Base-by-base conservation (phyloP, 2,329 filamentous ascomycete genomes). In the Epichloe sp. region DNA sequence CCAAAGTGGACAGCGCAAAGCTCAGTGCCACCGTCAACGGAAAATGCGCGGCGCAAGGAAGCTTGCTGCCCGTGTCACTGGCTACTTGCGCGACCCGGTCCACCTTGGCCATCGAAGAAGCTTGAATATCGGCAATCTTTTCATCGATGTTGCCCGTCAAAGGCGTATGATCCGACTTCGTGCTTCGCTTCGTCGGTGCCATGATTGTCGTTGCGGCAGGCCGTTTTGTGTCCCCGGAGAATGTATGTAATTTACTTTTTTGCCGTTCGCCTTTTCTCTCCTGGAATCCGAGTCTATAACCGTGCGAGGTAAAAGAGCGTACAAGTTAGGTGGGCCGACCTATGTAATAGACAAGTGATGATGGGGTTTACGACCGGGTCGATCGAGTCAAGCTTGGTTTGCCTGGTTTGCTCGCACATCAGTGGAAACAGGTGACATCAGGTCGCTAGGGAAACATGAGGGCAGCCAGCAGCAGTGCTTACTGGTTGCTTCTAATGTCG, bases 1-100 rank as follows among this genome's bases (percentile, higher is more conserved):
- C 75, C 17, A 82, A 60, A 15, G 78, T 75, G 56, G 82, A 85
- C 52, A 88, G 68, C 35, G 73, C 70, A 52, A 90, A 72, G 66
- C 75, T 81, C 57, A 80, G 62, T 19, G 73, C 60, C 10, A 74
- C 70, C 19, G 75, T 68, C 4, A 80, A 66, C 8, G 76, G 77
- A 57, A 82, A 80, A 52, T 73, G 71, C n/a, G 74, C 56, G 12
- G 62, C 54, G 10, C 53, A 54, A 3, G 77, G 76, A 23, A 80
- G 59, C 57, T 64, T 68, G 31, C 43, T 37, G 26, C 38, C 44
- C 23, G 51, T 36, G 14, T 34, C 37, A 10, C 48, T 26, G 5
- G 23, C 51, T 38, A 26, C 31, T 11, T 49, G 49, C 21, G 47
- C 50, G 10, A 47, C 49, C 44, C 21, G 51, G 38, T 50, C 52